Conservation (phyloP, 306 rosid species). For the Echinosophora koreensis region DNA sequence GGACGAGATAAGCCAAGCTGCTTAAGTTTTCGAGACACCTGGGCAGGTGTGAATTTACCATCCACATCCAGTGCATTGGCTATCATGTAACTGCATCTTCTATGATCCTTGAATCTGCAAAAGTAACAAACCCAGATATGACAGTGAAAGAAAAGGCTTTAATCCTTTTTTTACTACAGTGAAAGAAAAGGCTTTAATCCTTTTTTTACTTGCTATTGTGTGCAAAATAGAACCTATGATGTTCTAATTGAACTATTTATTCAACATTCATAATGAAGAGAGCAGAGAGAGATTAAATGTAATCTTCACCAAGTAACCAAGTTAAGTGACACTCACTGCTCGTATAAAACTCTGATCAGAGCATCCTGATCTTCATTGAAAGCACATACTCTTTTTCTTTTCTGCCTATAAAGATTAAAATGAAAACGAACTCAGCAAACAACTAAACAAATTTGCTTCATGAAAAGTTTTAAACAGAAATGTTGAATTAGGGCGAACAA, state of each 20-base stretch:
- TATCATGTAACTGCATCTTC: conserved; percentile 85
- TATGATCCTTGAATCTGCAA: conserved; percentile 81
- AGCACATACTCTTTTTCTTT: conserved; percentile 72
- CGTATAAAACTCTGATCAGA: conserved; percentile 70
- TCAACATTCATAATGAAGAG: conserved; percentile 20
- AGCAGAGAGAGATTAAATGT: conserved; percentile 35
- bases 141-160: conserved; percentile 22
- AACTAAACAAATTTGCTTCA: not conserved
- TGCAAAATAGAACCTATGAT: conserved; percentile 10
- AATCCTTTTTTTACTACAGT: not conserved
- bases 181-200: conserved; percentile 12
- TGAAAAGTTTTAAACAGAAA: not conserved
- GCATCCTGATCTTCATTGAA: conserved; percentile 82
- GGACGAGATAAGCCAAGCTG: conserved; percentile 78
- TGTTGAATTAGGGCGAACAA: conserved; percentile 28
- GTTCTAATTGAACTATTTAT: conserved; percentile 18
- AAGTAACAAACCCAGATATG: conserved; percentile 39
- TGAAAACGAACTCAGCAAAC: conserved; percentile 24
- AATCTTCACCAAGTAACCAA: conserved; percentile 39
- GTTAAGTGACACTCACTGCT: conserved; percentile 75
- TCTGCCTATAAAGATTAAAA: conserved; percentile 57
- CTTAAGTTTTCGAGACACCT: conserved; percentile 85
- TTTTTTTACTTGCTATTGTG: not conserved
- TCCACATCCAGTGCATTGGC: conserved; percentile 78
- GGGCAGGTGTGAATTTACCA: conserved; percentile 72